A percentile compares a stretch with the other conserved stretches of the same genome.
Conservation (phyloP, 2,329 filamentous ascomycete species). For the Zarea fungicola region DNA sequence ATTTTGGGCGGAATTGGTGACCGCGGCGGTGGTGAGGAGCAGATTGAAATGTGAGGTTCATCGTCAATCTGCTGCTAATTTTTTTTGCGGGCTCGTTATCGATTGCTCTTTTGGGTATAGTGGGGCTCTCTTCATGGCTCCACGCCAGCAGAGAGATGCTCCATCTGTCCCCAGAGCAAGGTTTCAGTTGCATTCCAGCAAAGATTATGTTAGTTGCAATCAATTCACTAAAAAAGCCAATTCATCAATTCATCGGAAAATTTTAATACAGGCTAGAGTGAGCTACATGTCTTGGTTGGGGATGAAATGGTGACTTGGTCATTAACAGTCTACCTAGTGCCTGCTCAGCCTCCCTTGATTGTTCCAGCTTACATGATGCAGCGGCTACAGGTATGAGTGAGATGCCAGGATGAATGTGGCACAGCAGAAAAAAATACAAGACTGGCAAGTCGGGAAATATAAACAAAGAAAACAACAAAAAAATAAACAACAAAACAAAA, state of each 20-base stretch:
- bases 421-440: too few species aligned
- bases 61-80: conserved; percentile 16
- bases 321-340: conserved; percentile 5
- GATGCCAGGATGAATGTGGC: too few species aligned
- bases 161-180: not conserved
- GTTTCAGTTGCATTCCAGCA: not conserved
- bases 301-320: conserved; percentile 6
- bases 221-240: too few species aligned
- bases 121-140: too few species aligned
- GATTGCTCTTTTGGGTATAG: conserved; percentile 12
- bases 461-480: not conserved
- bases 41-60: not conserved
- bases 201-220: not conserved
- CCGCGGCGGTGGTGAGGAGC: conserved; percentile 10
- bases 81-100: conserved; percentile 21
- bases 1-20: conserved; percentile 21
- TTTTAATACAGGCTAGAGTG: too few species aligned
- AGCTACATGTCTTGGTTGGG: not conserved
- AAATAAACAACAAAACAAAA: conserved; percentile 2
- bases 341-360: not conserved
- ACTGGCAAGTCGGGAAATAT: too few species aligned
- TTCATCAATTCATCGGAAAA: not conserved
- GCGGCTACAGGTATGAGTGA: not conserved
- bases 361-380: too few species aligned
- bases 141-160: not conserved